A percentile compares a stretch with the other conserved stretches of the same genome.
Conservation (phyloP, 2,329 filamentous ascomycete genomes). For the Cladosporium velox region DNA sequence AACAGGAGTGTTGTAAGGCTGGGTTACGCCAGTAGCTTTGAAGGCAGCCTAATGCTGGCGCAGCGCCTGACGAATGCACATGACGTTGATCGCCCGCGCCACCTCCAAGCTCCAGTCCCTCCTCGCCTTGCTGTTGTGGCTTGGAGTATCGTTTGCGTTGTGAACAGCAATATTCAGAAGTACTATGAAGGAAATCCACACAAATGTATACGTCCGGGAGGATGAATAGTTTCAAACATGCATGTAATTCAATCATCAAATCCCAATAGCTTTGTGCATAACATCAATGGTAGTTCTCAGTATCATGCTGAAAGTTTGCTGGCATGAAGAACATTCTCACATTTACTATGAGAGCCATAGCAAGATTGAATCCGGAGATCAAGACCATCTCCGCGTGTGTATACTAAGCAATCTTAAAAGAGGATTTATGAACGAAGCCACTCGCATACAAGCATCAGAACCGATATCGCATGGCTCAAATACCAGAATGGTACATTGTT, state of each 20-base stretch:
- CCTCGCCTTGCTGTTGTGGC: neutral
- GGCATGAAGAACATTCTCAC: too few relatives aligned
- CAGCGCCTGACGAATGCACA: slow-evolving; percentile 2
- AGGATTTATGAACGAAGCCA: too few relatives aligned
- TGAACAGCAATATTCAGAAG: neutral
- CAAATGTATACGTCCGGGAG: neutral
- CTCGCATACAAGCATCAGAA: neutral
- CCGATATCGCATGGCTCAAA: neutral
- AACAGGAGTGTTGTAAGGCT: neutral
- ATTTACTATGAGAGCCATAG: too few relatives aligned
- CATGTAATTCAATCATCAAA: neutral
- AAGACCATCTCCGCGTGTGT: too few relatives aligned
- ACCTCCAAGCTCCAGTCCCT: neutral
- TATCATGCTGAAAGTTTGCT: too few relatives aligned
- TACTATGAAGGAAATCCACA: neutral
- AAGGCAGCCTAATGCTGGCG: slow-evolving; percentile 3
- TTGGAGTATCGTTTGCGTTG: neutral
- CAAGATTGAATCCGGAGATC: neutral
- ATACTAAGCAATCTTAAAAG: too few relatives aligned
- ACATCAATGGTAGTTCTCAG: neutral
- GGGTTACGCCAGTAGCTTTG: slow-evolving; percentile 1
- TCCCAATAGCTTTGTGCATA: too few relatives aligned
- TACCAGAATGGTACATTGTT: too few relatives aligned
- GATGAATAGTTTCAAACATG: neutral
- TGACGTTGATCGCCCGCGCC: neutral